Evolutionary conservation across 257 asterid genomes (phyloP), one percentile per base, ranked within the genome.

Genomic region (Ocimum tenuiflorum): DNA sequence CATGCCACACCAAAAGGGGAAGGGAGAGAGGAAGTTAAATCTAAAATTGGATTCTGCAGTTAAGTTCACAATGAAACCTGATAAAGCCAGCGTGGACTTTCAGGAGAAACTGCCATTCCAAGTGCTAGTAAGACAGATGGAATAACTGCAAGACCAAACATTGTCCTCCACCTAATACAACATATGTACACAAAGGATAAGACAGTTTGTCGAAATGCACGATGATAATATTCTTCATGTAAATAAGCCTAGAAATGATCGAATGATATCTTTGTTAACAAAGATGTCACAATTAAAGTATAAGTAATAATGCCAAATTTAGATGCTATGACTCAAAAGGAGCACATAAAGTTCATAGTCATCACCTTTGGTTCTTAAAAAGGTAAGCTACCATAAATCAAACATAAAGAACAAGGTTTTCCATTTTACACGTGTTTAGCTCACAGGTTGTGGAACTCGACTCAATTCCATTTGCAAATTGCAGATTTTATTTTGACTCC

Each of bases 51-150:
- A 38, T 1, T 13, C 9, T 53, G 43, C 58, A 52, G 27, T 27
- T 42, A 52, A 65, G 51, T 49, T 42, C 42, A 23, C 39, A 47
- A 55, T 31, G 63, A 61, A 63, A 78, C 83, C 95, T 91, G 96
- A 76, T 80, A 91, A 75, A 91, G 94, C 98, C 98, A 91, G 48
- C 96, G 81, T 11, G 98, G 98, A 75, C 96, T 91, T 83, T 91
- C 98, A 14, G 98, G 98, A 77, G 92, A 89, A 79, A 91, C 82
- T 61, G 83, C 81, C 98, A 91, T 91, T 77, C 98, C 98, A 17
- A 91, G 64, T 54, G 92, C 98, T 77, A 91, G 75, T 60, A 91
- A 75, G 23, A 87, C 56, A 20, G 98, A 85, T 38, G 98, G 98
- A 62, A 91, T 75, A 53, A 85, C 70, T 10, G 98, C 81, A 74